Percentiles rank a stretch among this genome's conserved stretches.
Conservation (phyloP, 257 asterid species). For the Lavandula angustifolia region DNA sequence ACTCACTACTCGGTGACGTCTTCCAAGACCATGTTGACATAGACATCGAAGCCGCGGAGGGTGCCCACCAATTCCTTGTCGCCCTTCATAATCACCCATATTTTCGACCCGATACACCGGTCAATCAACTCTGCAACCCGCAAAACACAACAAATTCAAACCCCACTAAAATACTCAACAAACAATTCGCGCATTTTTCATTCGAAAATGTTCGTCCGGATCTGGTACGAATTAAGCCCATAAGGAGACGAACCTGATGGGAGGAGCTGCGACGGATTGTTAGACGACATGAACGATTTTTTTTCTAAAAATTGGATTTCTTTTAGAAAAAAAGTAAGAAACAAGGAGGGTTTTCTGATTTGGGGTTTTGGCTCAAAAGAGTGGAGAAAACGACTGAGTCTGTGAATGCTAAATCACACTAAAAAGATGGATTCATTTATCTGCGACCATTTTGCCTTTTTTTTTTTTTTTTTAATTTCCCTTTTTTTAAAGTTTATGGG, state of each 20-base stretch:
- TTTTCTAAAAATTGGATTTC: too few species aligned
- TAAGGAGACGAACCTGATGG: slow-evolving; percentile 55
- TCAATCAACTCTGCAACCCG: slow-evolving; percentile 66
- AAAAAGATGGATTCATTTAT: too few species aligned
- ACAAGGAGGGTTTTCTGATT: slow-evolving; percentile 20
- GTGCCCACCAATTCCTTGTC: slow-evolving; percentile 87
- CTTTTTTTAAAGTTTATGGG: too few species aligned
- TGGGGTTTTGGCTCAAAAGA: slow-evolving; percentile 27
- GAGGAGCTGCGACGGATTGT: slow-evolving; percentile 81
- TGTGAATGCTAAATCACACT: too few species aligned
- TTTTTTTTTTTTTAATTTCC: too few species aligned
- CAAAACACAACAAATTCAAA: not conserved
- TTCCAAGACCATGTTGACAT: slow-evolving; percentile 86
- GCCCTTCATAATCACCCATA: slow-evolving; percentile 95
- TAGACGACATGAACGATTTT: slow-evolving; percentile 44
- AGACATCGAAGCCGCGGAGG: slow-evolving; percentile 79
- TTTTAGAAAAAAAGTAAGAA: not conserved
- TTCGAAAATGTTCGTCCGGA: not conserved
- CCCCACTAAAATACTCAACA: slow-evolving; percentile 2
- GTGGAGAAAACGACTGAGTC: slow-evolving; percentile 22
- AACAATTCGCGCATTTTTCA: not conserved
- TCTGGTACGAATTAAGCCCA: not conserved
- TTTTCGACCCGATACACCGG: slow-evolving; percentile 83
- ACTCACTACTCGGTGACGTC: slow-evolving; percentile 85
- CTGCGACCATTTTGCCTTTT: too few species aligned